Evolutionary conservation across 2,329 filamentous ascomycete genomes (phyloP), one percentile per base, ranked within the genome.

Genomic region (Stagonosporopsis rhizophila): DNA sequence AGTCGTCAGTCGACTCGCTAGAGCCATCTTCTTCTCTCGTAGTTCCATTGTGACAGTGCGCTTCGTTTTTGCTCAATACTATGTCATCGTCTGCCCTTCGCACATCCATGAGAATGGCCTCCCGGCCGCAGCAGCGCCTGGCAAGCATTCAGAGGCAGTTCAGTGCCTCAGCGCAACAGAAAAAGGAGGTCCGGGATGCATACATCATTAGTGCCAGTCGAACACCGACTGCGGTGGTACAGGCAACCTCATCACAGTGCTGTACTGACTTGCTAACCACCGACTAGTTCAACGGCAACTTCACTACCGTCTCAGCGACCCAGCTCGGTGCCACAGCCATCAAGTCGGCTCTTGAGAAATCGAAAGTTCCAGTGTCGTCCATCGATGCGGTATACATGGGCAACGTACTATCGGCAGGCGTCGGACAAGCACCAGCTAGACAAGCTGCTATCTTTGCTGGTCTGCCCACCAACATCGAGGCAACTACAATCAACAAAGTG

Each of bases 361-460:
- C 93, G 48, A 88, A 87, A 62, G 85, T 98, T 6, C 93, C 95
- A 1, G 77, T 87, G 48, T 87, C 89, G 30, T 90, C 89, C 73
- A 91, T 98, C 70, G 90, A 89, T 61, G 90, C 96, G 78, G 92
- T 98, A 15, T 98, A 98, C 81, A 96, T 98, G 91, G 95, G 95
- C 73, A 96, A 97, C 71, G 95, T 98, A 9, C 84, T 98, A 37
- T 89, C 92, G 76, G 94, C 84, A 40, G 85, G 85, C 17, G 85
- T 95, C 6, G 95, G 95, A 41, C 95, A 99, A 79, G 87, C 95
- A 0, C 95, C 95, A 2, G 94, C 95, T 20, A 87, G 95, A 44
- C 95, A 99, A 80, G 95, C 95, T 11, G 82, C 87, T 63, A 89
- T 98, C 58, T 94, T 96, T 71, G 92, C 95, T 4, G 93, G 93